Evolutionary conservation across 2,329 filamentous ascomycete genomes (phyloP).

Genomic region (Cytospora mali): DNA sequence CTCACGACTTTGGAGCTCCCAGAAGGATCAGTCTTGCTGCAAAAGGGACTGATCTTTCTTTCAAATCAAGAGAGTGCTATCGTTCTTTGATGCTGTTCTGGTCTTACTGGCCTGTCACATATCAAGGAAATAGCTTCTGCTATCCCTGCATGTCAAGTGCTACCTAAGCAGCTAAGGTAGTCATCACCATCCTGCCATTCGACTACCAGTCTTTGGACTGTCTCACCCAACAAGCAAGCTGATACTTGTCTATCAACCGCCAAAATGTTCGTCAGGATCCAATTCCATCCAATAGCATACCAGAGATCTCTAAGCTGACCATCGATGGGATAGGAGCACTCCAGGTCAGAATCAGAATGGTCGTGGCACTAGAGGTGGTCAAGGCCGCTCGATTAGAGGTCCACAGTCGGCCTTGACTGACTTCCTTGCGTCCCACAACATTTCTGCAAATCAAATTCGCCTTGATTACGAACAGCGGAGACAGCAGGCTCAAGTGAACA

Average conservation of each 20-base stretch:
- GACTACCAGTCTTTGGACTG: not conserved
- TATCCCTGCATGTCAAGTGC: not conserved
- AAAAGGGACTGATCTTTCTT: not conserved
- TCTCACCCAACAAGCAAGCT: not conserved
- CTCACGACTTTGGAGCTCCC: not conserved
- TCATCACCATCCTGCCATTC: not conserved
- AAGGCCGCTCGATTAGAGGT: constrained; percentile 26
- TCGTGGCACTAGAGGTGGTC: constrained; percentile 7
- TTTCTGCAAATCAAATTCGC: constrained; percentile 62
- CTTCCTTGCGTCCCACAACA: constrained; percentile 67
- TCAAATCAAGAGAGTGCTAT: not conserved
- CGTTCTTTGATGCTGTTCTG: not conserved
- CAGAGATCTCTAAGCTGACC: not conserved
- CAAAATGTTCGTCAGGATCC: constrained; percentile 7
- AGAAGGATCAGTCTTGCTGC: not conserved
- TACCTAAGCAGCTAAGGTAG: no score
- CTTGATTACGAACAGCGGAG: constrained; percentile 49
- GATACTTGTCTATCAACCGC: not conserved
- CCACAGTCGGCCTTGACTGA: constrained; percentile 56
- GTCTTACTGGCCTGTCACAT: not conserved
- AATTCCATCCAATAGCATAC: not conserved
- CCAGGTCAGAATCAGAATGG: constrained; percentile 32
- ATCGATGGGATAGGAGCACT: constrained; percentile 2
- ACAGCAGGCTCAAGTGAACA: constrained; percentile 40
- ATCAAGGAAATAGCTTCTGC: not conserved